phyloP scores from a whole-genome alignment of 805 yeast genomes.

The Nakazawaea populi region DNA sequence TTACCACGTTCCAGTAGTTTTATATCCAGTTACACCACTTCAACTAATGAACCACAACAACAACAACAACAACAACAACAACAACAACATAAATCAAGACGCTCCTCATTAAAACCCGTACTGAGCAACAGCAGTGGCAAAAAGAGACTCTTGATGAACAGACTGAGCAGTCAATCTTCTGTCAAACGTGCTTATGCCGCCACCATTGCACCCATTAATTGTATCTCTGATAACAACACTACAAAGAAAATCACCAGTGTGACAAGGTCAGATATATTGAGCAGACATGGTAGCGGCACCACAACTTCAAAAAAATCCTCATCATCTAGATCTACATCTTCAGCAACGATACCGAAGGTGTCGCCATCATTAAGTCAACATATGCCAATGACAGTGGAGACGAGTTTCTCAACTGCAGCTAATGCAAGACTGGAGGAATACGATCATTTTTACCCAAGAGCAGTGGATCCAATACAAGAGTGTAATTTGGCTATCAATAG shows the following conservation, averaged over 20 bases:
- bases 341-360: not conserved
- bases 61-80: too few relatives aligned
- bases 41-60: too few relatives aligned
- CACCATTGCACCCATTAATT: too few relatives aligned
- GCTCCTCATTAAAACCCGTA: not conserved
- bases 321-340: not conserved
- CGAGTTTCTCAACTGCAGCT: too few relatives aligned
- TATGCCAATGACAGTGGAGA: too few relatives aligned
- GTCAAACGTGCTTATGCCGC: too few relatives aligned
- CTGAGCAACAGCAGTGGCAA: not conserved
- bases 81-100: not conserved
- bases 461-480: not conserved
- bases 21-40: not conserved
- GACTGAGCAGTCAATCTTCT: not conserved
- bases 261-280: conserved; percentile 1
- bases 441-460: not conserved
- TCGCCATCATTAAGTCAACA: too few relatives aligned
- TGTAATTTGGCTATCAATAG: not conserved
- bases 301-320: not conserved
- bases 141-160: not conserved
- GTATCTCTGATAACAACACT: not conserved
- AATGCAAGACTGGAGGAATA: too few relatives aligned
- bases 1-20: too few relatives aligned
- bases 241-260: not conserved
- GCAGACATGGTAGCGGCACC: not conserved